phyloP scores from a whole-genome alignment of 2,329 filamentous ascomycete species.

The Ophiostoma fasciatum region DNA sequence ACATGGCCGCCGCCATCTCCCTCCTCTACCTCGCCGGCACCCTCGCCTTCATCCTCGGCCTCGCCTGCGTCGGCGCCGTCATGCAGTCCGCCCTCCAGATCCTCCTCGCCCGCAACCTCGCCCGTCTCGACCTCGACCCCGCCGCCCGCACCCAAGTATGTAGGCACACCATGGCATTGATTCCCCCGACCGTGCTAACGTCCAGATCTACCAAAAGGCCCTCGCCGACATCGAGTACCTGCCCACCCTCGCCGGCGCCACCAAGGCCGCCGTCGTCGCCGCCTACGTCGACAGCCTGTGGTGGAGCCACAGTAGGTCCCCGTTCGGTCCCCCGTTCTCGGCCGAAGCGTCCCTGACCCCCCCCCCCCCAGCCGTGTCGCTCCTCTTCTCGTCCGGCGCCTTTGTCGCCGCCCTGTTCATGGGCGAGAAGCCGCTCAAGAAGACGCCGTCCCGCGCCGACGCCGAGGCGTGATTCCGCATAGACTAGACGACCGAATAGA shows the following conservation, averaged over 20 bases:
- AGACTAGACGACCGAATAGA: no score
- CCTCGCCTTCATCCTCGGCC: constrained; percentile 23
- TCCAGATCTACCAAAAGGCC: constrained; percentile 7
- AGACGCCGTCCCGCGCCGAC: no score
- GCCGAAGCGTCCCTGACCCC: not conserved
- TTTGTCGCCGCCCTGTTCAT: constrained; percentile 5
- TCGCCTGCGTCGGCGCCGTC: constrained; percentile 23
- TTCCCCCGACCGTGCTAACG: not conserved
- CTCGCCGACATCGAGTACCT: constrained; percentile 11
- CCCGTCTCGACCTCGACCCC: constrained; percentile 12
- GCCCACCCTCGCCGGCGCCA: constrained; percentile 2
- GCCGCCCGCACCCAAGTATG: constrained; percentile 1
- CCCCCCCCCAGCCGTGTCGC: constrained; percentile 8
- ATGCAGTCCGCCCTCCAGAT: constrained; percentile 16
- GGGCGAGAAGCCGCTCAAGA: constrained; percentile 10
- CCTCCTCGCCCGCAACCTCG: constrained; percentile 12
- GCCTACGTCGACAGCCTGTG: constrained; percentile 12
- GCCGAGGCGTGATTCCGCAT: no score
- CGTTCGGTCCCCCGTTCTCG: no score
- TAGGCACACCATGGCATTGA: not conserved
- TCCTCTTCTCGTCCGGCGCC: constrained; percentile 8
- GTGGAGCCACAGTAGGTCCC: constrained; percentile 11
- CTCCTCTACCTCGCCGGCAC: constrained; percentile 24
- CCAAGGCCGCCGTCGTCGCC: constrained; percentile 9
- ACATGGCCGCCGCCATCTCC: constrained; percentile 26